Conservation (phyloP, 73 alveolate genomes). For the Paramecium tetraurelia region DNA sequence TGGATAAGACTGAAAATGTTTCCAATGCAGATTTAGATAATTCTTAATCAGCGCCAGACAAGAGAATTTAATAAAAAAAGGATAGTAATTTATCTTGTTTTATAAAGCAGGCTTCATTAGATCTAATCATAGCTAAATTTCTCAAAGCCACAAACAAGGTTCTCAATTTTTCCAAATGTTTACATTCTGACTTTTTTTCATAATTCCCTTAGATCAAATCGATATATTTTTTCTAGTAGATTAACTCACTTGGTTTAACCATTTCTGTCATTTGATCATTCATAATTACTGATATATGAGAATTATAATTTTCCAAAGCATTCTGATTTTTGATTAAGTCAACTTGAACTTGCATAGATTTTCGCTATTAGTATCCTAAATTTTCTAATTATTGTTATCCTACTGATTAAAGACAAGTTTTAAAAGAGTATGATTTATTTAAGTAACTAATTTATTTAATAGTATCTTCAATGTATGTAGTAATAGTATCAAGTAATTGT, state of each 20-base stretch:
- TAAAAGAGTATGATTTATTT: neutral
- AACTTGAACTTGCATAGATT: neutral
- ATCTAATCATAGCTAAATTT: conserved; percentile 53
- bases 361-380: neutral
- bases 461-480: conserved; percentile 50
- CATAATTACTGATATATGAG: neutral
- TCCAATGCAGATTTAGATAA: conserved; percentile 38
- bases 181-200: conserved; percentile 25
- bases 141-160: conserved; percentile 51
- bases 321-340: neutral
- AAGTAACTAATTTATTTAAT: conserved; percentile 4
- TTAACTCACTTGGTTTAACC: neutral
- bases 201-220: conserved; percentile 15
- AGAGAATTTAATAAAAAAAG: conserved; percentile 28
- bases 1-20: conserved; percentile 45
- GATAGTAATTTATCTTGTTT: conserved; percentile 47
- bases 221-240: neutral
- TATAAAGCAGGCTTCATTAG: conserved; percentile 44
- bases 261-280: neutral
- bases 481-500: conserved; percentile 51
- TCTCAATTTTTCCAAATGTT: conserved; percentile 44
- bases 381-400: conserved; percentile 6
- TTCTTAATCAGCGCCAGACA: conserved; percentile 38
- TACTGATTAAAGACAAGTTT: neutral
- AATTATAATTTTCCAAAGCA: conserved; percentile 6